Evolutionary conservation across 495 filamentous ascomycete species (phyloP).

Genomic region (Hypoxylon lenormandii): DNA sequence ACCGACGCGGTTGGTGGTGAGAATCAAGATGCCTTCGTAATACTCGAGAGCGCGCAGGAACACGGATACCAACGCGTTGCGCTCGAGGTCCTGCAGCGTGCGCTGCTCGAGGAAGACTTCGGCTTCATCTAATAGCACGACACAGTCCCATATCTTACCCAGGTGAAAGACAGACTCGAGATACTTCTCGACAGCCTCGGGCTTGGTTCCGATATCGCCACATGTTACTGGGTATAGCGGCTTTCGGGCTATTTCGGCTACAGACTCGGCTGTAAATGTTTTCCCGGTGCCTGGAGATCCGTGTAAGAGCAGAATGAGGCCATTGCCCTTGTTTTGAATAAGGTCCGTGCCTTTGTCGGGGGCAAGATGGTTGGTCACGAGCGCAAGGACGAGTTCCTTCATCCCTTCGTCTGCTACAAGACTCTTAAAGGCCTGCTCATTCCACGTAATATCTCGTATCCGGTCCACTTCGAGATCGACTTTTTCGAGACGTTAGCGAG

Average conservation of each 20-base stretch:
- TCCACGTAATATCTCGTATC: too few relatives aligned
- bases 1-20: constrained; percentile 65
- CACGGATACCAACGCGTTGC: constrained; percentile 66
- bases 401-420: too few relatives aligned
- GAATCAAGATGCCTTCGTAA: constrained; percentile 64
- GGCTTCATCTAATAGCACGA: constrained; percentile 67
- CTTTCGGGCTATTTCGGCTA: constrained; percentile 62
- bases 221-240: constrained; percentile 68
- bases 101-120: constrained; percentile 66
- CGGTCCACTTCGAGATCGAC: too few relatives aligned
- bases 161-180: constrained; percentile 66
- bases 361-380: too few relatives aligned
- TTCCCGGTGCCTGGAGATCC: constrained; percentile 72
- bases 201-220: constrained; percentile 66
- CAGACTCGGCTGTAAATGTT: constrained; percentile 67
- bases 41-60: constrained; percentile 67
- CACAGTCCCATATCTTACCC: constrained; percentile 66
- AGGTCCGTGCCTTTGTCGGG: constrained; percentile 51
- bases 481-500: too few relatives aligned
- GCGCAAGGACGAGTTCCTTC: too few relatives aligned
- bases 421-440: too few relatives aligned
- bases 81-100: constrained; percentile 57
- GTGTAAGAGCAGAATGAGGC: constrained; percentile 64
- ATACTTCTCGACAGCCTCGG: constrained; percentile 48
- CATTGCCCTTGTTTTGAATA: constrained; percentile 67